phyloP scores from a whole-genome alignment of 2,329 filamentous ascomycete genomes.

The Xylariaceae sp. region DNA sequence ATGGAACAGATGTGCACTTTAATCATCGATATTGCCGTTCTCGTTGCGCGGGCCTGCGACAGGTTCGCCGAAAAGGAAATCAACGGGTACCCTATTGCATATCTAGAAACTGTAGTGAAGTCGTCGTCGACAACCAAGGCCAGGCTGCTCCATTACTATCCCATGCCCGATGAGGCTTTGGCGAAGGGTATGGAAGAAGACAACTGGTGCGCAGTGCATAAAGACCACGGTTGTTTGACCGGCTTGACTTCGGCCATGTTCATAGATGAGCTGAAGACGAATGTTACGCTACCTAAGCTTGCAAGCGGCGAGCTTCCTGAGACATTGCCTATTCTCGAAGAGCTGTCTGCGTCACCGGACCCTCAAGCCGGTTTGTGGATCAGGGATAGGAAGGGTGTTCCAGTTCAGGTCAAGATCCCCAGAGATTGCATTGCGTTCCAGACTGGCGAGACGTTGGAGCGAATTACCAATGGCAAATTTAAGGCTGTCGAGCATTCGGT shows the following conservation, averaged over 20 bases:
- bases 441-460: conserved; percentile 84
- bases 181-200: conserved; percentile 53
- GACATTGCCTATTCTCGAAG: conserved; percentile 51
- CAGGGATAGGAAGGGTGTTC: conserved; percentile 71
- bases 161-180: conserved; percentile 42
- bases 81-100: conserved; percentile 66
- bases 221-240: conserved; percentile 91
- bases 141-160: conserved; percentile 87
- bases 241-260: conserved; percentile 96
- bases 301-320: conserved; percentile 30
- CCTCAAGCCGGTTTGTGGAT: conserved; percentile 89
- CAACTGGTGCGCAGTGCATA: conserved; percentile 89
- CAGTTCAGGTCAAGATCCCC: conserved; percentile 89
- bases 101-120: conserved; percentile 80
- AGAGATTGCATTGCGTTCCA: conserved; percentile 91
- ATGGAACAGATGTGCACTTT: conserved; percentile 72
- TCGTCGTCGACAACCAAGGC: conserved; percentile 87
- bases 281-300: conserved; percentile 33
- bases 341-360: conserved; percentile 73
- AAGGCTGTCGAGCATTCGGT: conserved; percentile 96
- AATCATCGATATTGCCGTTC: conserved; percentile 81
- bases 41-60: conserved; percentile 89
- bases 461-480: conserved; percentile 87
- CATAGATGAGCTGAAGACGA: conserved; percentile 62
- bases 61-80: conserved; percentile 76